Conservation (phyloP, 805 yeast species). For the Lipomyces yamanashiensis region DNA sequence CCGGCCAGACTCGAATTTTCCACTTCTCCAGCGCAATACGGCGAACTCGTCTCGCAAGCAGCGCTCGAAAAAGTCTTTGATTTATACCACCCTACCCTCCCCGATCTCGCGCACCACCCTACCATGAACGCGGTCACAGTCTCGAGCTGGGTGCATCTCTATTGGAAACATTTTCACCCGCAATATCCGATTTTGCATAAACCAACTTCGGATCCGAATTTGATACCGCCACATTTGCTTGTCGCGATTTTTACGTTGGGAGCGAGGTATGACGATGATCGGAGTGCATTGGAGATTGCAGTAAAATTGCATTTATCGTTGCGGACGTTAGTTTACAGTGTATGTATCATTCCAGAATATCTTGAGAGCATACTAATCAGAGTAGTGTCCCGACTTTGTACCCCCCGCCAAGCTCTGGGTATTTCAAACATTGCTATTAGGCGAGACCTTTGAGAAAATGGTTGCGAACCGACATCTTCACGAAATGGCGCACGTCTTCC, state of each 20-base stretch:
- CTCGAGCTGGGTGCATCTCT: conserved; percentile 41
- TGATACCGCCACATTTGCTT: conserved; percentile 37
- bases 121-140: conserved; percentile 29
- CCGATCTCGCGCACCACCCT: conserved; percentile 17
- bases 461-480: conserved; percentile 41
- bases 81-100: conserved; percentile 11
- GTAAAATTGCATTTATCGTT: conserved; percentile 23
- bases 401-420: conserved; percentile 39
- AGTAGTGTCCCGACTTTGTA: conserved; percentile 39
- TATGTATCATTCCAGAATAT: not conserved
- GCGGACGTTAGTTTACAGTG: conserved; percentile 26
- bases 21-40: conserved; percentile 19
- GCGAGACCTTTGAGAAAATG: conserved; percentile 39
- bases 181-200: conserved; percentile 51
- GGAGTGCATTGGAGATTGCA: conserved; percentile 11
- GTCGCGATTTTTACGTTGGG: conserved; percentile 42
- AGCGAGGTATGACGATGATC: conserved; percentile 38
- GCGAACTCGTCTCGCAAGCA: conserved; percentile 21
- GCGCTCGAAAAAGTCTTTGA: conserved; percentile 17
- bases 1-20: not conserved
- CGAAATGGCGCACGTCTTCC: conserved; percentile 44
- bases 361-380: conserved; percentile 19
- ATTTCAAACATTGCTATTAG: conserved; percentile 41
- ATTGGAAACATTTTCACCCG: conserved; percentile 48
- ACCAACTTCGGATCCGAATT: conserved; percentile 43